Evolutionary conservation across 129 eudicot species (phyloP), one percentile per base, ranked within the genome.

Genomic region (Lonicera japonica): DNA sequence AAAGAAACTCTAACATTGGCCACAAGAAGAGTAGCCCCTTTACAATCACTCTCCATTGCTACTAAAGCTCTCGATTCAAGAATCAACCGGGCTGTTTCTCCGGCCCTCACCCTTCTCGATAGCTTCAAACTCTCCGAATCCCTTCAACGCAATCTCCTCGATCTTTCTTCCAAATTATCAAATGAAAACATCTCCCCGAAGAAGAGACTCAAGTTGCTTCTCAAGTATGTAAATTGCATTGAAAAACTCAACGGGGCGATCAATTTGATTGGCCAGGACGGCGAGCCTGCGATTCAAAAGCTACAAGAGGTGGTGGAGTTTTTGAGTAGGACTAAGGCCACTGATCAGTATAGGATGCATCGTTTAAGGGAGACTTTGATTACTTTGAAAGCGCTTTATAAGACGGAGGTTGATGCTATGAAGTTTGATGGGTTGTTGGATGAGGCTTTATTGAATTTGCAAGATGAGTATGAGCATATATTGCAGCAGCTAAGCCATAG

Each of bases 281-380:
- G 94, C 12, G 96, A 82, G 66, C 96, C 89, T 0, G 89, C 94
- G 0, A 82, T 88, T 21, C 96, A 79, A 78, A 71, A 83, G 75
- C 72, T 88, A 43, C 96, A 88, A 47, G 96, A 88, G 65, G 96
- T 88, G 76, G 96, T 88, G 60, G 96, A 88, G 89, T 88, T 81
- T 68, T 72, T 88, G 73, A 88, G 96, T 48, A 72, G 96, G 83
- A 88, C 96, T 21, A 88, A 88, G 68, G 94, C 96, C 0, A 82
- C 96, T 11, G 96, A 88, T 64, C 89, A 76, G 56, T 84, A 76
- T 65, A 70, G 89, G 54, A 74, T 89, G 19, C 86, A 81, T 71
- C 78, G 94, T 41, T 60, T 84, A 58, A 70, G 73, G 38, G 94
- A 88, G 74, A 88, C 94, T 9, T 55, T 88, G 81, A 73, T 77